Evolutionary conservation across 768 basidiomycete species (phyloP).

Genomic region (Thelephora ganbajun): DNA sequence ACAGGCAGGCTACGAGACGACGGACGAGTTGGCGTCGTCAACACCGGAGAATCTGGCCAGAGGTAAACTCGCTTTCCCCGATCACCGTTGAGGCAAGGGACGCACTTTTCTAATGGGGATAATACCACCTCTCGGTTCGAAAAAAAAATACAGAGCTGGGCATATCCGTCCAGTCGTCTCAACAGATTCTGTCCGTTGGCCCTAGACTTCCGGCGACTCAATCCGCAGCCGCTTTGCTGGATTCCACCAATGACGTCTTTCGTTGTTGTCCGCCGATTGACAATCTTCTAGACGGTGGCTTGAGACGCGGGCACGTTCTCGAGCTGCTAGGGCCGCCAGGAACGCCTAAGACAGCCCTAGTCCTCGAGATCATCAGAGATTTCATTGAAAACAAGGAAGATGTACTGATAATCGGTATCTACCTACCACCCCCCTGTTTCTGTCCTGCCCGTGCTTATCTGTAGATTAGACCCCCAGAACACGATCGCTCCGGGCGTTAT

Average conservation of each 20-base stretch:
- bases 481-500: conserved; percentile 27
- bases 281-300: conserved; percentile 45
- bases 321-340: conserved; percentile 74
- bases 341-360: conserved; percentile 44
- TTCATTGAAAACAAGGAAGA: conserved; percentile 34
- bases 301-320: conserved; percentile 45
- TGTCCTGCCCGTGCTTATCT: conserved; percentile 4
- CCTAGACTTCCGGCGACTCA: conserved; percentile 28
- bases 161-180: conserved; percentile 30
- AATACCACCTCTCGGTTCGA: background rate
- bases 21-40: conserved; percentile 32
- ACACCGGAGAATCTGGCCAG: conserved; percentile 33
- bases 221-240: conserved; percentile 33
- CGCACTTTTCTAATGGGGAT: no score
- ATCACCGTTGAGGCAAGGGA: background rate
- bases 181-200: conserved; percentile 28
- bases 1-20: conserved; percentile 42
- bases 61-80: conserved; percentile 21
- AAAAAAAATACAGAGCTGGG: conserved; percentile 29
- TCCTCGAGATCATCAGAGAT: conserved; percentile 31
- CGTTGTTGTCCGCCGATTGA: conserved; percentile 36
- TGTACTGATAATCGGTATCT: conserved; percentile 54
- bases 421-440: background rate
- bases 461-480: conserved; percentile 34
- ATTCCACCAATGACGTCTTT: conserved; percentile 18